Evolutionary conservation across 2,329 filamentous ascomycete species (phyloP), one percentile per base, ranked within the genome.

Genomic region (Fusarium sp.): DNA sequence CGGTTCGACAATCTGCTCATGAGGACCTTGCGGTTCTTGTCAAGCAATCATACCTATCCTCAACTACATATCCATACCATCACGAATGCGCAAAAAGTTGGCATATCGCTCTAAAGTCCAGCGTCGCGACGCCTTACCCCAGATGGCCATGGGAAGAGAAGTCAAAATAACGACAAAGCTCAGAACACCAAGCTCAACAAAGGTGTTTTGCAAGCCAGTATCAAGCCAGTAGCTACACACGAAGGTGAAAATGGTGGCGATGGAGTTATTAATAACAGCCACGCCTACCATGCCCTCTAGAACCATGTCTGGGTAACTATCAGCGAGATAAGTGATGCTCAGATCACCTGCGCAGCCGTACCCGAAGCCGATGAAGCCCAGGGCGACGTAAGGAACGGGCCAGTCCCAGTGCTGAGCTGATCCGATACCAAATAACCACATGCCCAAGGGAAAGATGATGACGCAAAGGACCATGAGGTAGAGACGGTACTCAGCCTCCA

Each of bases 241-340:
- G 65, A 88, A 88, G 1, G 86, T 87, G 65, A 88, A 86, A 58
- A 87, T 79, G 72, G 84, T 85, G 11, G 84, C 86, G 18, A 88
- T 78, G 4, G 82, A 84, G 74, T 88, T 88, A 76, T 88, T 88
- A 75, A 88, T 86, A 22, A 87, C 84, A 4, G 84, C 82, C 2
- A 88, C 86, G 8, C 86, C 85, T 3, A 87, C 86, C 86, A 88
- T 88, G 29, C 86, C 86, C 69, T 88, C 86, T 5, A 88, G 77
- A 8, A 88, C 82, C 82, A 87, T 87, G 34, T 87, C 85, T 1
- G 85, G 85, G 62, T 88, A 88, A 6, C 83, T 83, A 62, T 88
- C 86, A 69, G 85, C 85, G 7, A 87, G 77, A 63, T 88, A 88
- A 0, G 86, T 84, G 80, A 86, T 82, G 57, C 82, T 81, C 61